phyloP scores from a whole-genome alignment of 257 asterid genomes.

The Solanum arcanum region DNA sequence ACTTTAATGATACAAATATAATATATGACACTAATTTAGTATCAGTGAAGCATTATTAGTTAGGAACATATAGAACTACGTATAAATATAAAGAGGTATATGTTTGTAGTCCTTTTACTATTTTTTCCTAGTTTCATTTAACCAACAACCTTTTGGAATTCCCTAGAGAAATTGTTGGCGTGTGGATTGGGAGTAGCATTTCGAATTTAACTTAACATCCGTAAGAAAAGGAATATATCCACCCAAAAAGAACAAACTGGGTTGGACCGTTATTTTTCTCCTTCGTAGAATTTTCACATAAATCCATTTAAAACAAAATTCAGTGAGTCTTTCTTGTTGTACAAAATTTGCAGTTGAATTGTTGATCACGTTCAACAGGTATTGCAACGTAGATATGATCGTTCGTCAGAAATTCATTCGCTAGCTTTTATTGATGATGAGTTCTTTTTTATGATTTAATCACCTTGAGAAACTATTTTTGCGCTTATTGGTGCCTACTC shows the following conservation, averaged over 20 bases:
- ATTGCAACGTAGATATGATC: background rate
- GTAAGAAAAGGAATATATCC: background rate
- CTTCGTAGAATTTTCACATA: background rate
- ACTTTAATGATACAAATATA: no score
- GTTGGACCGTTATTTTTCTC: background rate
- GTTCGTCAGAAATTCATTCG: background rate
- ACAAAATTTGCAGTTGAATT: background rate
- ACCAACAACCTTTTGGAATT: background rate
- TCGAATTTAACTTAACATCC: background rate
- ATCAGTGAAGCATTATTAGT: no score
- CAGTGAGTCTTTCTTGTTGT: background rate
- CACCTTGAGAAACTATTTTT: background rate
- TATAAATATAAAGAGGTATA: no score
- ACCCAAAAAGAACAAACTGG: background rate
- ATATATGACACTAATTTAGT: no score
- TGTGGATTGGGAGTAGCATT: background rate
- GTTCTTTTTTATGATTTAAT: background rate
- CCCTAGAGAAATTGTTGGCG: background rate
- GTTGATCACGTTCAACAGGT: background rate
- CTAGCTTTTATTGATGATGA: background rate
- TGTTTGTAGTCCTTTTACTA: no score
- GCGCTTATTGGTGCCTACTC: background rate
- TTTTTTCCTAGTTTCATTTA: no score
- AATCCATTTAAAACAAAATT: background rate
- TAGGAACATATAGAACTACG: no score